Evolutionary conservation across 495 filamentous ascomycete genomes (phyloP), one percentile per base, ranked within the genome.

Genomic region (Penicillium macrosclerotiorum): DNA sequence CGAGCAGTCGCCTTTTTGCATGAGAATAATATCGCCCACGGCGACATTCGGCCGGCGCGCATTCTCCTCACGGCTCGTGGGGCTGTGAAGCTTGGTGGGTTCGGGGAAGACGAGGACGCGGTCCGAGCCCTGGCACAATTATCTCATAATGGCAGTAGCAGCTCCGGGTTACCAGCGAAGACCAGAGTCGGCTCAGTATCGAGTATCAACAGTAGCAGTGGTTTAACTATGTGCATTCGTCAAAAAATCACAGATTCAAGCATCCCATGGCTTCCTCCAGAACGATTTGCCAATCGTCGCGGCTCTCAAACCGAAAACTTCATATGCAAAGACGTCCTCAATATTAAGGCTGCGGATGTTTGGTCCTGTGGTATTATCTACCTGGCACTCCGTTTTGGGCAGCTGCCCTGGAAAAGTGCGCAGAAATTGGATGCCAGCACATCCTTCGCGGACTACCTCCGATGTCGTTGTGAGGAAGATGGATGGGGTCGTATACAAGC

Each of bases 1-100:
- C 72, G 75, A 30, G 81, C 73, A 19, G 53, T 84, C 5, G 63
- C 73, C 17, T 80, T 80, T 47, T 54, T 83, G 6, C 80, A 83
- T 45, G 55, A 59, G 4, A 48, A 63, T 1, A 51, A 56, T 2
- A 72, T 83, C 30, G 74, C 71, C n/a, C 80, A 84, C 53, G 56
- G 80, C 23, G 79, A 83, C 47, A 54, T 84, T 12, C 81, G 81
- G 54, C 79, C 78, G 3, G 80, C 83, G 27, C 82, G 82, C 34
- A 64, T 84, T 2, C 65, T 84, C 8, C 67, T 81, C 51, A 74
- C 75, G 8, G 5, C 18, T 8, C 30, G 35, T 13, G 29, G 45
- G 9, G 37, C 45, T 3, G 20, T 36, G 4, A 48, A 48, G 19
- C 14, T 48, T 17, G n/a, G 37, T 48, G 45, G 45, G 3, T 48